Evolutionary conservation across 306 rosid genomes (phyloP).

Genomic region (Bauhinia variegata): DNA sequence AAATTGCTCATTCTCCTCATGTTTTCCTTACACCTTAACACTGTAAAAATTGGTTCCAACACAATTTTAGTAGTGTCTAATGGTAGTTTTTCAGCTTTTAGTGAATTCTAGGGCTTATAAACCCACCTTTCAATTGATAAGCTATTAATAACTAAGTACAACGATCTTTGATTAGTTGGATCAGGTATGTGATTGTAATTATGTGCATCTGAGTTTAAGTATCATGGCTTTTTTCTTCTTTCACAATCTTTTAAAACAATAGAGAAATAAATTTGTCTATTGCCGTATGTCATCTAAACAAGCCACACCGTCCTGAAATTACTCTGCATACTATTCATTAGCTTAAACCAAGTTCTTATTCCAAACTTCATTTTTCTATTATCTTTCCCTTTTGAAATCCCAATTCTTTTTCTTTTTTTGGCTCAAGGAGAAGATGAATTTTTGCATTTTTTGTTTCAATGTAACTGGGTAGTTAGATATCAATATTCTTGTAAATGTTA

Average conservation of each 20-base stretch:
- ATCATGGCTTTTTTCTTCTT: conserved; percentile 6
- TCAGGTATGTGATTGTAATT: conserved; percentile 39
- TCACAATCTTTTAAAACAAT: not conserved
- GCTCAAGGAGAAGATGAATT: too few relatives aligned
- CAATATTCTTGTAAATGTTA: too few relatives aligned
- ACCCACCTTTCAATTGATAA: conserved; percentile 42
- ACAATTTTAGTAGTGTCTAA: conserved; percentile 9
- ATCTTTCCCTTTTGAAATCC: too few relatives aligned
- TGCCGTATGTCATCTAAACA: not conserved
- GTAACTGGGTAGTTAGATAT: too few relatives aligned
- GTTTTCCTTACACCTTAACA: conserved; percentile 27
- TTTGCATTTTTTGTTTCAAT: too few relatives aligned
- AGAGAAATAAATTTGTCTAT: not conserved
- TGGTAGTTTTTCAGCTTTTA: conserved; percentile 26
- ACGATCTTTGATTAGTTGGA: conserved; percentile 12
- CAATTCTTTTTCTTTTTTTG: too few relatives aligned
- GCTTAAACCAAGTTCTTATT: too few relatives aligned
- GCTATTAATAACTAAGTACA: conserved; percentile 33
- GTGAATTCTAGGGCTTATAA: conserved; percentile 31
- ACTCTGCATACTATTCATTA: too few relatives aligned
- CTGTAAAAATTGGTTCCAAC: not conserved
- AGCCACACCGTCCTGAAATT: not conserved
- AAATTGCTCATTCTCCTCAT: conserved; percentile 29
- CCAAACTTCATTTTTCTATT: too few relatives aligned
- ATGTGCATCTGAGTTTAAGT: not conserved